phyloP scores from a whole-genome alignment of 306 rosid genomes.

The Vachellia collinsii region DNA sequence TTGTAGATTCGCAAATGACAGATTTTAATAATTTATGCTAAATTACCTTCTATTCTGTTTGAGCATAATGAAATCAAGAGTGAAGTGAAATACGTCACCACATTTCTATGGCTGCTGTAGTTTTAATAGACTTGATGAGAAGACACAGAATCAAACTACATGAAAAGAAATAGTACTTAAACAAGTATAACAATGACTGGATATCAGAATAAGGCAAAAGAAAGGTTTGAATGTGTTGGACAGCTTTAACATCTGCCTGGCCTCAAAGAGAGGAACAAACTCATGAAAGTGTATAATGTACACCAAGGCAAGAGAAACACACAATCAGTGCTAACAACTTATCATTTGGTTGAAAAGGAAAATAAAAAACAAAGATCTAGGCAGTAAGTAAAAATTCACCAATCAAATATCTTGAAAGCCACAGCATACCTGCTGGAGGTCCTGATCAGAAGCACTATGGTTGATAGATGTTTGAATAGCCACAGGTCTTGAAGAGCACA shows the following conservation, averaged over 20 bases:
- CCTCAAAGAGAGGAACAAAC: neutral
- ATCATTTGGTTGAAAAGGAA: conserved; percentile 29
- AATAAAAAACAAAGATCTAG: conserved; percentile 23
- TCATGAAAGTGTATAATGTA: neutral
- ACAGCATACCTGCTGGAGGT: conserved; percentile 84
- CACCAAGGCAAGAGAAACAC: conserved; percentile 2
- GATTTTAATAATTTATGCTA: neutral
- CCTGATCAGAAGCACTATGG: conserved; percentile 95
- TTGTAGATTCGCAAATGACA: neutral
- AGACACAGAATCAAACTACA: no score
- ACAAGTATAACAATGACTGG: neutral
- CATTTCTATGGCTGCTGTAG: conserved; percentile 24
- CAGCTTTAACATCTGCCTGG: conserved; percentile 2
- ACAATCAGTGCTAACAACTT: conserved; percentile 17
- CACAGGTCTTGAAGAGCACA: conserved; percentile 96
- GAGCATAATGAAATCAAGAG: conserved; percentile 4
- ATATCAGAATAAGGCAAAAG: neutral
- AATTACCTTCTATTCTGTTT: neutral
- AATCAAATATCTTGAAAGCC: conserved; percentile 25
- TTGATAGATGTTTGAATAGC: conserved; percentile 88
- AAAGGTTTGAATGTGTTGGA: neutral
- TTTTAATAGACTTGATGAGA: neutral
- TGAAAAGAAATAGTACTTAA: neutral
- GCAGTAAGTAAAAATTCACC: conserved; percentile 23
- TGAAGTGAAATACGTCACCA: conserved; percentile 18